Evolutionary conservation across 2,329 filamentous ascomycete species (phyloP).

Genomic region (Fusarium sublunatum): DNA sequence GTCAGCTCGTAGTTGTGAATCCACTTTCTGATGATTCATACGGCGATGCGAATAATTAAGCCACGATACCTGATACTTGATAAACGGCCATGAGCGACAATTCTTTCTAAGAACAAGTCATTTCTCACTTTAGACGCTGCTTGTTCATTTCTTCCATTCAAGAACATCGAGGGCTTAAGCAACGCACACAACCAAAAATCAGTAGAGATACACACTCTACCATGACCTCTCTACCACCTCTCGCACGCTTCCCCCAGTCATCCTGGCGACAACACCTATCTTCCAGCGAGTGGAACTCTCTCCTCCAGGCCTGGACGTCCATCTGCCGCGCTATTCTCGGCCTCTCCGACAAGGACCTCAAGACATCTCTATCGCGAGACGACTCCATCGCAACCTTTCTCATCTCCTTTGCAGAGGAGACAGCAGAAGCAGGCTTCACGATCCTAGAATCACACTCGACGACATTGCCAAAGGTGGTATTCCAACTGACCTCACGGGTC

Average conservation of each 20-base stretch:
- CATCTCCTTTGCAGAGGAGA: slow-evolving; percentile 72
- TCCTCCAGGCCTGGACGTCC: slow-evolving; percentile 79
- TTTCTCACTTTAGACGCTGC: background rate
- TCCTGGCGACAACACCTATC: slow-evolving; percentile 74
- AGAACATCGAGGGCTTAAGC: background rate
- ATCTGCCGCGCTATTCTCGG: slow-evolving; percentile 74
- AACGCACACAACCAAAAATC: background rate
- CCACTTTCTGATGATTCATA: slow-evolving; percentile 55
- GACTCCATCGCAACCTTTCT: slow-evolving; percentile 72
- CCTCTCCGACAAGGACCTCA: slow-evolving; percentile 67
- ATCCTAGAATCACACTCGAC: slow-evolving; percentile 52
- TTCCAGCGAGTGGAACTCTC: slow-evolving; percentile 79
- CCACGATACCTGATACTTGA: slow-evolving; percentile 6
- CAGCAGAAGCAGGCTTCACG: slow-evolving; percentile 51
- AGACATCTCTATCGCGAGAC: slow-evolving; percentile 62
- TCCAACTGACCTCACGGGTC: slow-evolving; percentile 71
- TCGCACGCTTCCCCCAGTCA: slow-evolving; percentile 81
- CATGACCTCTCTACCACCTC: slow-evolving; percentile 70
- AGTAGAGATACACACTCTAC: background rate
- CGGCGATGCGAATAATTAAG: slow-evolving; percentile 48
- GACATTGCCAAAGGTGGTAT: slow-evolving; percentile 70
- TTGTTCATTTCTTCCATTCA: background rate
- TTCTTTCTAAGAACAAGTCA: slow-evolving; percentile 11
- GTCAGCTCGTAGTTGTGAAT: slow-evolving; percentile 33
- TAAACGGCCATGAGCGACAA: slow-evolving; percentile 3